phyloP scores from a whole-genome alignment of 495 filamentous ascomycete genomes.

The Penicillium steckii region DNA sequence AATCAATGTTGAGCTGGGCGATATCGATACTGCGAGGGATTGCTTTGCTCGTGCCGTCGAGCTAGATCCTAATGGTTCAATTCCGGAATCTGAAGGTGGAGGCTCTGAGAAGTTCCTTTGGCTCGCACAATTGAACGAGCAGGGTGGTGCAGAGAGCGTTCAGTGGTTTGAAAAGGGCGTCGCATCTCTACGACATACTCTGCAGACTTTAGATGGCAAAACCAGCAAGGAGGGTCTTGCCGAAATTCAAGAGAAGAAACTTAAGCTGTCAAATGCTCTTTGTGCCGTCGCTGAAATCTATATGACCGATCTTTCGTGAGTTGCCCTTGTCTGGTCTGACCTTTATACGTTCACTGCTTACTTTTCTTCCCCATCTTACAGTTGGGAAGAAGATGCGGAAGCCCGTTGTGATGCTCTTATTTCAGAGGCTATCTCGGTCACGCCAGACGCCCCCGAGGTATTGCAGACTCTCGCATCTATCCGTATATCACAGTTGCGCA shows the following conservation, averaged over 20 bases:
- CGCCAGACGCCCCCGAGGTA: constrained; percentile 72
- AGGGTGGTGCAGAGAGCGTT: constrained; percentile 81
- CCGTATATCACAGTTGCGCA: constrained; percentile 78
- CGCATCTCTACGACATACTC: constrained; percentile 60
- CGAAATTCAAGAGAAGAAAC: constrained; percentile 63
- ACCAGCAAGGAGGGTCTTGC: constrained; percentile 39
- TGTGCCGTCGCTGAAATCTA: constrained; percentile 92
- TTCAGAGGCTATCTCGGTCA: constrained; percentile 78
- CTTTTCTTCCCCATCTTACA: constrained; percentile 15
- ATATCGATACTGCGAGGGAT: constrained; percentile 65
- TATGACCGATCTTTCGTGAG: constrained; percentile 88
- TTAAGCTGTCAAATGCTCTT: constrained; percentile 77
- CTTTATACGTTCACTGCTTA: not conserved
- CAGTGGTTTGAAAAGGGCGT: constrained; percentile 85
- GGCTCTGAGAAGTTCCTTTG: constrained; percentile 95
- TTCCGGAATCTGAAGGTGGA: constrained; percentile 62
- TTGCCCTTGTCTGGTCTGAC: constrained; percentile 7
- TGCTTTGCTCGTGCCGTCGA: constrained; percentile 69
- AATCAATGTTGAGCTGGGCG: constrained; percentile 80
- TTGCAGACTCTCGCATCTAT: constrained; percentile 93
- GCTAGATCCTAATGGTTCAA: constrained; percentile 68
- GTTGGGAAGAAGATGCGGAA: constrained; percentile 89
- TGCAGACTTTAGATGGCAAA: constrained; percentile 51
- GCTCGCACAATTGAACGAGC: constrained; percentile 87
- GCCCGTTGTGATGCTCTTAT: constrained; percentile 77